These are phyloP conservation scores for Ajuga reptans DNA, from an alignment of 305 asterid genomes.

Conservation along the genomic window DNA sequence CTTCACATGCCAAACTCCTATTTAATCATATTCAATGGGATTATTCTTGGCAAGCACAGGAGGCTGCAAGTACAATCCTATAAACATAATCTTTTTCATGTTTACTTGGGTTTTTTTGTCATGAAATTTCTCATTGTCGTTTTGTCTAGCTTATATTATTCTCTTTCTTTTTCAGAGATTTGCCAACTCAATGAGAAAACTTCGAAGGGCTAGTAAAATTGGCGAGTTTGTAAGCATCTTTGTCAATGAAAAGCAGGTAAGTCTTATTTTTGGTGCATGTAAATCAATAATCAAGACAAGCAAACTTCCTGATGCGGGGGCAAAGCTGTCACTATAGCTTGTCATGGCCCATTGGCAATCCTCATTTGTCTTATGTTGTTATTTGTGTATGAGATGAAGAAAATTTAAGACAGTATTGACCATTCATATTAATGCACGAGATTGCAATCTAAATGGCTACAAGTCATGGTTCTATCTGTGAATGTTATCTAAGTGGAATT, in stretches of 20 bases:
- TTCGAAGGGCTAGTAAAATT: constrained; percentile 78
- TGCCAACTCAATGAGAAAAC: constrained; percentile 67
- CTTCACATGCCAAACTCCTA: constrained; percentile 79
- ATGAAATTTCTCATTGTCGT: background rate
- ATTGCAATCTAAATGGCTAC: background rate
- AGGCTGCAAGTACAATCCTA: constrained; percentile 53
- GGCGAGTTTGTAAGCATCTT: constrained; percentile 94
- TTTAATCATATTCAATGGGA: constrained; percentile 76
- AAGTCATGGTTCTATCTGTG: background rate
- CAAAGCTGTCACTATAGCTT: background rate
- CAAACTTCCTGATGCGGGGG: constrained; percentile 1
- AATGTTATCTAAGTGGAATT: background rate
- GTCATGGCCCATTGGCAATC: background rate
- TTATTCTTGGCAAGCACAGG: constrained; percentile 90
- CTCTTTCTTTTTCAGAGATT: constrained; percentile 40
- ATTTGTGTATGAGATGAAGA: background rate
- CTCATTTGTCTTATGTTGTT: background rate
- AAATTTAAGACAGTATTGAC: background rate
- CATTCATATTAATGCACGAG: background rate
- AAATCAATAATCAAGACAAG: background rate
- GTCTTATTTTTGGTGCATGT: constrained; percentile 13
- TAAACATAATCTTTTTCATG: background rate
- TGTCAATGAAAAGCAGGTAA: constrained; percentile 82
- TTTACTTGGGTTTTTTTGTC: background rate
- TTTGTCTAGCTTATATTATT: constrained; percentile 8